phyloP scores from a whole-genome alignment of 495 filamentous ascomycete genomes.

The Xylaria castorea region DNA sequence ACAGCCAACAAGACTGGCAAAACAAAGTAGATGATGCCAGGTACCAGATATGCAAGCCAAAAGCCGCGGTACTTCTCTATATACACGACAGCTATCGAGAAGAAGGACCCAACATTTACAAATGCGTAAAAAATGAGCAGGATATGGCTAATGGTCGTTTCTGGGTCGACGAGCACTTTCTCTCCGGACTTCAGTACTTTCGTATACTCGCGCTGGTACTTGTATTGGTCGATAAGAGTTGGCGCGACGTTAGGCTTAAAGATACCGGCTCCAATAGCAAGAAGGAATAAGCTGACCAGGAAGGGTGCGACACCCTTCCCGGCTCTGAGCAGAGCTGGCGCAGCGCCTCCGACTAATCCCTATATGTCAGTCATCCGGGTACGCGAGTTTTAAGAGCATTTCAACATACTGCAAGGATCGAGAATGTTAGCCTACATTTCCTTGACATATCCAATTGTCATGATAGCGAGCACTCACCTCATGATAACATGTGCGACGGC shows the following conservation, averaged over 20 bases:
- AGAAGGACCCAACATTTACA: constrained; percentile 76
- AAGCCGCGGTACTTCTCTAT: constrained; percentile 70
- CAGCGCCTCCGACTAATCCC: constrained; percentile 57
- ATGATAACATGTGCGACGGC: constrained; percentile 57
- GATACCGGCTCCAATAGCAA: constrained; percentile 65
- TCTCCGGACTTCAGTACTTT: constrained; percentile 70
- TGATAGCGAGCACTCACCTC: constrained; percentile 11
- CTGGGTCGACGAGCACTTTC: constrained; percentile 73
- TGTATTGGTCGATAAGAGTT: constrained; percentile 73
- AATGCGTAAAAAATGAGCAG: constrained; percentile 68
- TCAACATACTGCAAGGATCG: constrained; percentile 6
- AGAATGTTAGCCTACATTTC: constrained; percentile 3
- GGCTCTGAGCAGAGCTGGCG: constrained; percentile 56
- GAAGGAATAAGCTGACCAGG: constrained; percentile 56
- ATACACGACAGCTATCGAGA: constrained; percentile 69
- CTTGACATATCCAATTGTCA: not conserved
- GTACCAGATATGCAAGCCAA: constrained; percentile 71
- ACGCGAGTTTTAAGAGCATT: not conserved
- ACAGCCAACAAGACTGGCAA: constrained; percentile 49
- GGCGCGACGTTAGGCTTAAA: constrained; percentile 72
- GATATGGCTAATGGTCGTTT: constrained; percentile 73
- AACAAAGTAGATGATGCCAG: constrained; percentile 53
- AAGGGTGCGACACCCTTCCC: constrained; percentile 57
- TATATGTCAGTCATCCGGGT: not conserved
- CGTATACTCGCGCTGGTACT: constrained; percentile 53